phyloP scores from a whole-genome alignment of 495 filamentous ascomycete species.

The Wilcoxina mikolae region DNA sequence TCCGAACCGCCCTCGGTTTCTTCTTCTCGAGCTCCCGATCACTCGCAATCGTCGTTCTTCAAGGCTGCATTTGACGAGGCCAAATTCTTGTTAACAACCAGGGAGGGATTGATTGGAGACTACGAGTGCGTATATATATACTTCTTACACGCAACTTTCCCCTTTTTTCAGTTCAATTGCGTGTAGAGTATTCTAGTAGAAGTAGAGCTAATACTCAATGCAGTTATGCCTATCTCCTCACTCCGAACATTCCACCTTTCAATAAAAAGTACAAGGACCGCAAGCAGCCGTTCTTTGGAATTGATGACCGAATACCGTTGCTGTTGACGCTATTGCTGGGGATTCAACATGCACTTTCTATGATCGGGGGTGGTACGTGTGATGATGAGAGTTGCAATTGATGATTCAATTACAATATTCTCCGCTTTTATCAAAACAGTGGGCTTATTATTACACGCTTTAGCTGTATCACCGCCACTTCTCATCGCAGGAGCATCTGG shows the following conservation, averaged over 20 bases:
- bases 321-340: conserved; percentile 32
- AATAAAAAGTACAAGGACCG: conserved; percentile 31
- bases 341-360: conserved; percentile 31
- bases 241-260: conserved; percentile 34
- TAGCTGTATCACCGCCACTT: conserved; percentile 32
- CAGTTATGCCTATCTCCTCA: conserved; percentile 33
- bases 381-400: background rate
- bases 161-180: too few species aligned
- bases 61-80: conserved; percentile 27
- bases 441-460: conserved; percentile 12
- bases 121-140: conserved; percentile 27
- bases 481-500: conserved; percentile 30
- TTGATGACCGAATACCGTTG: conserved; percentile 30
- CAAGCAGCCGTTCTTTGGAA: conserved; percentile 32
- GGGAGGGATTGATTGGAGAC: conserved; percentile 30
- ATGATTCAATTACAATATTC: background rate
- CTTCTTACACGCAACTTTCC: conserved; percentile 3
- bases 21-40: background rate
- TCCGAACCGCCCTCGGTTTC: background rate
- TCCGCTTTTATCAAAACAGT: background rate
- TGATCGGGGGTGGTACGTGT: conserved; percentile 27
- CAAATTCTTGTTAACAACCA: conserved; percentile 28
- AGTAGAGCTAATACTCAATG: background rate
- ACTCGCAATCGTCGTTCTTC: background rate
- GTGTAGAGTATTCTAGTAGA: background rate